These are phyloP conservation scores for Coffea eugenioides DNA, from an alignment of 257 asterid species.

Conservation along the genomic window DNA sequence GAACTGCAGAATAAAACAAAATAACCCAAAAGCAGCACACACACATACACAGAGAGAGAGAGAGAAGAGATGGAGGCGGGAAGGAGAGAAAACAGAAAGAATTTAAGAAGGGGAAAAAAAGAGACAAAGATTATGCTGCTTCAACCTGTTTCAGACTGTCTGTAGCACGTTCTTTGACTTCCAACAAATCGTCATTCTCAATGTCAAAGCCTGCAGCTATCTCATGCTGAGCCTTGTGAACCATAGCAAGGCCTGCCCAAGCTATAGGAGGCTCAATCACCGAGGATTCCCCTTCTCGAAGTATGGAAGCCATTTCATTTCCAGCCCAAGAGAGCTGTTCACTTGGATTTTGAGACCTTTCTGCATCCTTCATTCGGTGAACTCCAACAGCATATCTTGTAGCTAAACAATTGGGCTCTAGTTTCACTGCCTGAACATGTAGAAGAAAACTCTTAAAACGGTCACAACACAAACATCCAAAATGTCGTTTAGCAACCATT, in stretches of 20 bases:
- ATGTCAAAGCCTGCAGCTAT: conserved; percentile 87
- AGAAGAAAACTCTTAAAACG: conserved; percentile 12
- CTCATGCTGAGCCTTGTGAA: conserved; percentile 93
- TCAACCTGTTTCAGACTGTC: conserved; percentile 85
- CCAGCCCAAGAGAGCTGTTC: conserved; percentile 99
- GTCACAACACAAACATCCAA: neutral
- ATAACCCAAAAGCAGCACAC: too few relatives aligned
- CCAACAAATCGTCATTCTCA: conserved; percentile 64
- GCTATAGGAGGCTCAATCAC: conserved; percentile 75
- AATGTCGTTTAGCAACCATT: neutral
- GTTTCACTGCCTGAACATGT: conserved; percentile 73
- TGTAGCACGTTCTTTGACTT: conserved; percentile 81
- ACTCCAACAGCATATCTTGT: conserved; percentile 90
- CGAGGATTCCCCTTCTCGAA: conserved; percentile 84
- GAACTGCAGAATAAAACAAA: neutral
- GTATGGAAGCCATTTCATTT: conserved; percentile 93
- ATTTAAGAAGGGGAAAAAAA: neutral
- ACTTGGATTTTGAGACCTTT: conserved; percentile 86
- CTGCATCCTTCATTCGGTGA: conserved; percentile 92
- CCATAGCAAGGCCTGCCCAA: conserved; percentile 98
- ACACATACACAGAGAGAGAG: too few relatives aligned
- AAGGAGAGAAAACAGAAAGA: neutral
- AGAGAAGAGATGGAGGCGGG: neutral
- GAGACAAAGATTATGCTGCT: neutral
- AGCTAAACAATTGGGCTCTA: conserved; percentile 96